Evolutionary conservation across 345 rosid species (phyloP).

Genomic region (Sisymbrium irio): DNA sequence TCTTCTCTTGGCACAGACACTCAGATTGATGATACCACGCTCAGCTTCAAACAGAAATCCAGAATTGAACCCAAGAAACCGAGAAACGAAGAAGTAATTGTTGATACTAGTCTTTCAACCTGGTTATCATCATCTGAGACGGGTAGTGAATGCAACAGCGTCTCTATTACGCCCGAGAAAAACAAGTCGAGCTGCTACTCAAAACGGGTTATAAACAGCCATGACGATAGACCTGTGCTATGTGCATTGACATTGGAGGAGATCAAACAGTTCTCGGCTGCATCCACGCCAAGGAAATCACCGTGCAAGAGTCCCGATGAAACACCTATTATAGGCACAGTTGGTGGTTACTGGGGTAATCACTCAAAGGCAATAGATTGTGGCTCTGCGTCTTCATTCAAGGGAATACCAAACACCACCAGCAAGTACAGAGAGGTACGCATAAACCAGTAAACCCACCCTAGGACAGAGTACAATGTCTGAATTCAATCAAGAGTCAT

Average conservation of each 20-base stretch:
- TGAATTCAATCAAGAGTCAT: not conserved
- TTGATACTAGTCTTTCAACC: constrained; percentile 90
- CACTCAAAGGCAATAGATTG: constrained; percentile 36
- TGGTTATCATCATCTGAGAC: constrained; percentile 70
- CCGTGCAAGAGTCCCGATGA: constrained; percentile 79
- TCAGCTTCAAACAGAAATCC: constrained; percentile 43
- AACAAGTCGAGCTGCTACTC: constrained; percentile 43
- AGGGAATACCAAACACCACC: constrained; percentile 86
- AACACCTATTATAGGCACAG: constrained; percentile 79
- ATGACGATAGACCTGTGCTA: constrained; percentile 79
- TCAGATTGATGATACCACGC: constrained; percentile 34
- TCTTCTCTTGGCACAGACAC: constrained; percentile 38
- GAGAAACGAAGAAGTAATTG: constrained; percentile 45
- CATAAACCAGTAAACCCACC: constrained; percentile 1
- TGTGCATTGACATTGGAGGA: constrained; percentile 90
- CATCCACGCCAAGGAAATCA: constrained; percentile 75
- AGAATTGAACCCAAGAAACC: constrained; percentile 40
- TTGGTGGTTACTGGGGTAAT: constrained; percentile 78
- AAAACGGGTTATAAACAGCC: constrained; percentile 46
- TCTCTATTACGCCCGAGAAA: constrained; percentile 42
- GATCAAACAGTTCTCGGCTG: constrained; percentile 66
- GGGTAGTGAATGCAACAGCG: constrained; percentile 43
- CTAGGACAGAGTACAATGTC: not conserved
- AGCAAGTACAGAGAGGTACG: constrained; percentile 95
- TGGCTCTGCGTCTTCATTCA: constrained; percentile 54